Base-by-base conservation (phyloP, 106 monocot species). In the Apostasia ramifera region DNA sequence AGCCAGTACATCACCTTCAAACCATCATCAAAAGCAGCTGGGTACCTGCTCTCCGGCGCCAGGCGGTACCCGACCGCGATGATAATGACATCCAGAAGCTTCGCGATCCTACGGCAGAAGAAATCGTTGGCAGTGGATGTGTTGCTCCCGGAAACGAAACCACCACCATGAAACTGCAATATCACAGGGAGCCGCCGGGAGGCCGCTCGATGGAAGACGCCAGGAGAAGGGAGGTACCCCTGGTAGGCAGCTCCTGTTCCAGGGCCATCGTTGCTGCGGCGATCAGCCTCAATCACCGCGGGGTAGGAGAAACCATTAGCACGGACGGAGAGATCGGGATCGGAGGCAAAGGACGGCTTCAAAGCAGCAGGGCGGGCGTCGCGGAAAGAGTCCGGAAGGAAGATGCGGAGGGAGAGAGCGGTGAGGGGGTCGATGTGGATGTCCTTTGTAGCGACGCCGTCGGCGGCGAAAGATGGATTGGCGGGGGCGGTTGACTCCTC, bases 341-440 rank as follows among this genome's bases (percentile, higher is more conserved):
- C 14, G 37, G 9, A 2, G 12, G 39, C 26, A 48, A 5, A 12
- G 15, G 15, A 37, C 6, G 44, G 41, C n/a, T 2, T 26, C 6
- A 8, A 10, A 8, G 40, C 2, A 2, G 62, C 44, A n/a, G 44
- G 42, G 1, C 13, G 42, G 62, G 13, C 13, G 1, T 45, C 44
- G 3, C 8, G 39, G 67, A 74, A 70, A 12, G 91, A 72, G 37
- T 91, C 81, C 41, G 95, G 95, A 37, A 95, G 84, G 74, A 95
- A 95, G 78, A 95, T 91, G 68, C 95, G 91, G 74, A 95, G 57
- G 74, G 91, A 86, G 81, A 95, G 88, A 57, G 92, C 77, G 57
- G 88, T 86, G 54, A 86, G 76, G 59, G 91, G 95, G 74, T 91
- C 88, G 67, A 91, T 88, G 82, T 95, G 95, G 73, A 95, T 88